Base-by-base conservation (phyloP, 1,139 yeast genomes). In the Protomyces arabidopsidicola region DNA sequence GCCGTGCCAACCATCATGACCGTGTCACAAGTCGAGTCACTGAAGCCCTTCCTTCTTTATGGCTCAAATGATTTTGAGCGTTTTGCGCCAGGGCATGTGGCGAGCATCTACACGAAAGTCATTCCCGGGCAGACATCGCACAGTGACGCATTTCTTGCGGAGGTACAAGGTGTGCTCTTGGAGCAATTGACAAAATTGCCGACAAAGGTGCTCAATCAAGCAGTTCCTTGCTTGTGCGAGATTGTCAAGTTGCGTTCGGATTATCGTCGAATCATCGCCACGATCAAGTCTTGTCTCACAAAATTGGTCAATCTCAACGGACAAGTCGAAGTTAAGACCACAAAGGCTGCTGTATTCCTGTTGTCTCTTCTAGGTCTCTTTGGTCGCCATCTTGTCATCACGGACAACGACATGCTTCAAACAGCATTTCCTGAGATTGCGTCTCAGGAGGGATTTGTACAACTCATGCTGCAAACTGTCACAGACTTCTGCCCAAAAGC, bases 361-460 rank as follows among this genome's bases (percentile, higher is more conserved):
- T 72, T 89, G 1, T 82, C 82, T 69, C 74, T 89, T 24, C 71
- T 88, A 10, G 90, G 96, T 0, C 81, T 82, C 59, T 83, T 89
- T 74, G 95, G 91, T 0, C 78, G 86, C 59, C 82, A 81, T 69
- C 86, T 93, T 69, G 76, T 82, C 20, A 79, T 88, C 65, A 87
- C 84, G 65, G 72, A 71, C 20, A 9, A 8, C 9, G 45, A 14
- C 14, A 14, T 58, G 22, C 52, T 58, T 3, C 39, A 22, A 9
- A 50, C 39, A 12, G n/a, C 36, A n/a, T 58, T 51, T 24, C 52
- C 42, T 3, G 24, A 51, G 9, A 18, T n/a, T 18, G 20, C 34
- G 9, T 24, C 48, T 27, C 14, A 42, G 10, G 48, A 42, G 18
- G 48, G 48, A 1, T 42, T 42, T 24, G 48, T 42, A 4, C 24